Evolutionary conservation across 768 basidiomycete species (phyloP).

Genomic region (Pulveroboletus ravenelii): DNA sequence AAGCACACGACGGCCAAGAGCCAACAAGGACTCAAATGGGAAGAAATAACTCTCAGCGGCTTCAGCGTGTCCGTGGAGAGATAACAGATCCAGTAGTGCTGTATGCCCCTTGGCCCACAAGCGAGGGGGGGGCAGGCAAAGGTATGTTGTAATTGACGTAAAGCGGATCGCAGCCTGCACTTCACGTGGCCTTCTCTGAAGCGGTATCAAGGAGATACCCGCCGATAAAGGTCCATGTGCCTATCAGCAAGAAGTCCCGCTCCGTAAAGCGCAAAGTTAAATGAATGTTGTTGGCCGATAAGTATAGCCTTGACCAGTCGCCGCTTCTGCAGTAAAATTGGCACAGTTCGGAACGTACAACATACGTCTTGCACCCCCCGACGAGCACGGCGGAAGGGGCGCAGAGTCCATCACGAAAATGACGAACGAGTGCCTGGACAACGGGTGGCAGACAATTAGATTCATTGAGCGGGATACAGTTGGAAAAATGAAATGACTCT

Average conservation of each 20-base stretch:
- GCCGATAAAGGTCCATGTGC: conserved; percentile 27
- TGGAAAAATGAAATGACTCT: conserved; percentile 26
- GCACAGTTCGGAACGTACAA: conserved; percentile 3
- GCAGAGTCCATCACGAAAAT: conserved; percentile 8
- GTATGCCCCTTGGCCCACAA: conserved; percentile 26
- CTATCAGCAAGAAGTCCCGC: not conserved
- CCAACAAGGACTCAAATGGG: conserved; percentile 11
- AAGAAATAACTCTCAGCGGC: conserved; percentile 12
- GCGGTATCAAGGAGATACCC: conserved; percentile 26
- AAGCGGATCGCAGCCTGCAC: conserved; percentile 19
- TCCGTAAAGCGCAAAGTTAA: not conserved
- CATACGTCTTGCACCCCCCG: conserved; percentile 8
- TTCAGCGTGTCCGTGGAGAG: conserved; percentile 29
- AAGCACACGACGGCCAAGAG: conserved; percentile 10
- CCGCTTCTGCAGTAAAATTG: conserved; percentile 1
- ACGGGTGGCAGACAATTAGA: conserved; percentile 29
- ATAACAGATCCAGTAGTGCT: conserved; percentile 9
- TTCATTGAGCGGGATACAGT: conserved; percentile 23
- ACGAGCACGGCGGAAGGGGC: conserved; percentile 16
- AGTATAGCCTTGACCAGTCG: not conserved
- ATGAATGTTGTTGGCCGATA: not conserved
- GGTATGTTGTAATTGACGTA: conserved; percentile 29
- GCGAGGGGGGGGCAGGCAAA: conserved; percentile 28
- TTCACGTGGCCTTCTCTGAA: conserved; percentile 14
- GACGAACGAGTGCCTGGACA: conserved; percentile 18